Evolutionary conservation across 352 stramenopile species (phyloP).

Genomic region (Pythium plurisporium): DNA sequence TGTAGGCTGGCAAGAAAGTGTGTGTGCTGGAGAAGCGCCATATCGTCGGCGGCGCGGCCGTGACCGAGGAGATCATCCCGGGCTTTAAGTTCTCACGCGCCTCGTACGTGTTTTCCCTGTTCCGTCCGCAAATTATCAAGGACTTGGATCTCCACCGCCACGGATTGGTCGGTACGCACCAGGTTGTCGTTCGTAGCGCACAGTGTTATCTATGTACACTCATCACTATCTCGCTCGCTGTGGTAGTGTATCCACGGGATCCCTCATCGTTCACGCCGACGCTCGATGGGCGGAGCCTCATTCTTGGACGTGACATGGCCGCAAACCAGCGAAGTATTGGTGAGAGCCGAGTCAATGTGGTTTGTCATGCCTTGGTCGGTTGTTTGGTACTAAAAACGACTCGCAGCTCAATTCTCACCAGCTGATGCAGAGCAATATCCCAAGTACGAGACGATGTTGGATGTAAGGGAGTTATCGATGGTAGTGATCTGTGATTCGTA

Average conservation of each 20-base stretch:
- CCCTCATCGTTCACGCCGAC: slow-evolving; percentile 88
- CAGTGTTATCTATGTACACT: neutral
- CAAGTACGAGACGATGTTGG: slow-evolving; percentile 78
- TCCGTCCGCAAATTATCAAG: slow-evolving; percentile 86
- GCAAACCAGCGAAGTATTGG: slow-evolving; percentile 74
- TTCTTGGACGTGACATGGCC: slow-evolving; percentile 74
- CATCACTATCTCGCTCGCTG: neutral
- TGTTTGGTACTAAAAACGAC: neutral
- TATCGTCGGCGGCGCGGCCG: slow-evolving; percentile 82
- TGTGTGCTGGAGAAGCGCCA: slow-evolving; percentile 87
- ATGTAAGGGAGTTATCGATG: slow-evolving; percentile 29
- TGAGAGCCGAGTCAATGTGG: slow-evolving; percentile 7
- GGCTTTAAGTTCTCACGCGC: slow-evolving; percentile 89
- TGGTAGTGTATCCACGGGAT: slow-evolving; percentile 68
- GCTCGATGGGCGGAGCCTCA: slow-evolving; percentile 64
- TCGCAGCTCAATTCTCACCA: slow-evolving; percentile 73
- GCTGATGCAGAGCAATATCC: slow-evolving; percentile 76
- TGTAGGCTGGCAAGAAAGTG: slow-evolving; percentile 72
- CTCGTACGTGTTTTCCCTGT: slow-evolving; percentile 89
- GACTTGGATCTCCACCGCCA: slow-evolving; percentile 81
- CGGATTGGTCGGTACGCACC: slow-evolving; percentile 53
- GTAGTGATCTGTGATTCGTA: neutral
- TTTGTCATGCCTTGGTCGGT: neutral
- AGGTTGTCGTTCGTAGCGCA: neutral
- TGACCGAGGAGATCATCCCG: slow-evolving; percentile 89